Base-by-base conservation (phyloP, 2,329 filamentous ascomycete genomes). In the Chrysoporthe cubensis region DNA sequence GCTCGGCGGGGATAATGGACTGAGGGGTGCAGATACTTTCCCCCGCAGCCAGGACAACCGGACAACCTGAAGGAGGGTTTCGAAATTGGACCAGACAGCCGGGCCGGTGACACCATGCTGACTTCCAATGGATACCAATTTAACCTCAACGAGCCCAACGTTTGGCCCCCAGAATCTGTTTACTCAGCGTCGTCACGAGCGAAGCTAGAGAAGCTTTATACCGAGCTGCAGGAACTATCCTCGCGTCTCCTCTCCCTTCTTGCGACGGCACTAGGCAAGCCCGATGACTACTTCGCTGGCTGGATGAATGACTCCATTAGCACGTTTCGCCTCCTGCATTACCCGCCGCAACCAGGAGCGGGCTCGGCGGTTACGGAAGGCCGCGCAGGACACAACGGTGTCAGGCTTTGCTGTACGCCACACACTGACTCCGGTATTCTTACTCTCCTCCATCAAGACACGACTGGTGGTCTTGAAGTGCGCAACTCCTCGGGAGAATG, bases 21-120 rank as follows among this genome's bases (percentile, higher is more conserved):
- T 57, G 54, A 66, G 34, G 6, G 68, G 43, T 46, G 34, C 65
- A 81, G 81, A 65, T 83, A 83, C 70, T 83, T 83, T 61, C 81
- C 81, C 6, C 74, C 76, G 0, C 80, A 82, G 70, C 76, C 77
- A 4, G 77, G 77, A 40, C 75, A 79, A 40, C 68, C 72, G 6
- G 77, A 80, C 58, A 83, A 83, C 52, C 72, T 83, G 5, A 83
- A 83, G 71, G 81, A 83, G 71, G 81, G 81, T 0, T 83, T 83
- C 68, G 81, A 83, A 65, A 75, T 83, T 21, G 81, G 82, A 3
- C 75, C 79, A 37, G 60, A 32, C 11, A 46, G n/a, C 32, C 18
- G 18, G 40, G 1, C n/a, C 5, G 13, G 40, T 11, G n/a, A 44
- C 1, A 40, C n/a, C 1, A 16, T 48, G 5, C 6, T 26, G 8